Evolutionary conservation across 2,329 filamentous ascomycete species (phyloP).

Genomic region (Stagonosporopsis cucurbitacearum): DNA sequence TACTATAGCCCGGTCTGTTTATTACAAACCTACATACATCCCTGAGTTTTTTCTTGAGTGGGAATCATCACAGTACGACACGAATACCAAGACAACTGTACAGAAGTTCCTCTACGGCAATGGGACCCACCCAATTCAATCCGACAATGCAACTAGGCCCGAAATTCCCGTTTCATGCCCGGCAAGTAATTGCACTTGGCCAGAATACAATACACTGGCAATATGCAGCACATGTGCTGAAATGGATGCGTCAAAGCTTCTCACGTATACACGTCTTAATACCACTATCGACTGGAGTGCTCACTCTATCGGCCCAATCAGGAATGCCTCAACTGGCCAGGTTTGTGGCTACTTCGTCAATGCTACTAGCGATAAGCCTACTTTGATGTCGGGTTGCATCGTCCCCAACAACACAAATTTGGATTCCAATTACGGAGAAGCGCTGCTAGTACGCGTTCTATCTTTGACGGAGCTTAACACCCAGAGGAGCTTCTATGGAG

Average conservation of each 20-base stretch:
- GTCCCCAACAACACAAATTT: background rate
- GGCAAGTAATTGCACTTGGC: conserved; percentile 40
- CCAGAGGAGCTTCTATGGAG: background rate
- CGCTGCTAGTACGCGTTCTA: conserved; percentile 20
- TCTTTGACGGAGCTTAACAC: conserved; percentile 13
- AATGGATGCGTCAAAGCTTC: conserved; percentile 21
- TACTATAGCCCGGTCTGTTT: conserved; percentile 11
- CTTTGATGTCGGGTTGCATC: conserved; percentile 30
- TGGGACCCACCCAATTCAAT: conserved; percentile 19
- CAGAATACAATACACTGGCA: conserved; percentile 32
- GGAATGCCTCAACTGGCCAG: conserved; percentile 6
- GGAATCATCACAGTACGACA: background rate
- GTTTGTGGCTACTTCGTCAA: conserved; percentile 39
- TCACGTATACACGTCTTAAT: conserved; percentile 25
- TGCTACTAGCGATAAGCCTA: conserved; percentile 18
- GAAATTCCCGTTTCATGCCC: conserved; percentile 39
- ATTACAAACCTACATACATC: background rate
- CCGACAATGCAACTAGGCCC: conserved; percentile 30
- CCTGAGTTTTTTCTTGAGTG: background rate
- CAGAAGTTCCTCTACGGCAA: background rate
- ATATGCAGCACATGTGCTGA: conserved; percentile 31
- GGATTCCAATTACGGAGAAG: conserved; percentile 3
- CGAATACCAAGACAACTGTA: background rate
- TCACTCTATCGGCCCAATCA: conserved; percentile 7
- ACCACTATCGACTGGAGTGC: conserved; percentile 27